Base-by-base conservation (phyloP, 352 stramenopile species). In the Globisporangium acanthophoron region DNA sequence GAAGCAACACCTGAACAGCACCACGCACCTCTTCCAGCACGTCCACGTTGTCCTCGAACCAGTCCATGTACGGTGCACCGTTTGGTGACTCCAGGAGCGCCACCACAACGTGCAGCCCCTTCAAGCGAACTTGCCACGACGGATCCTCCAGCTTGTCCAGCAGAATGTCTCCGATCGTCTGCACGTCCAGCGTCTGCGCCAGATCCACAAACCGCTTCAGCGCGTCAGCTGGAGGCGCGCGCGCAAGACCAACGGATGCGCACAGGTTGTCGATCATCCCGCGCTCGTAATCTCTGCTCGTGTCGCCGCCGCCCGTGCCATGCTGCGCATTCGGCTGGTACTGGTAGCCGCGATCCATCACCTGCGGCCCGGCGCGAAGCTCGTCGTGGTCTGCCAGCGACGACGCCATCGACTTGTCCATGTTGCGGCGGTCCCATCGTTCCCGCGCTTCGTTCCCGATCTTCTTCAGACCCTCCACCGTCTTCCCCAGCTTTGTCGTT, bases 371-470 rank as follows among this genome's bases (percentile, higher is more conserved):
- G 8, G 82, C 76, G n/a, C 69, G 78, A 44, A 93, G 62, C 51
- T 93, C 85, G 46, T 95, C 85, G 59, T 95, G 81, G 63, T 95
- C 85, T 41, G 85, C 83, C 18, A 95, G 67, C 11, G 85, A 95
- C n/a, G 81, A 88, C n/a, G 73, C 83, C 71, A 95, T 95, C 16
- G 81, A 92, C 67, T 93, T 93, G 67, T 95, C 85, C 79, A 95
- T 92, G 75, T 95, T 93, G 40, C 85, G 85, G 18, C 83, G 78
- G 21, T 95, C 83, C 83, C 84, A 95, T 31, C 83, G 88, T 39
- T 95, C 85, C 20, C 85, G 76, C 15, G 82, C 83, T 56, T 87
- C 79, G 31, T 79, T 72, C 15, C 83, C 78, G 56, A 92, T 88
- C 67, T 91, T 90, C 67, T 88, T 87, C n/a, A 95, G 63, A 20